phyloP scores from a whole-genome alignment of 768 basidiomycete genomes.

The Trametes coccinea region DNA sequence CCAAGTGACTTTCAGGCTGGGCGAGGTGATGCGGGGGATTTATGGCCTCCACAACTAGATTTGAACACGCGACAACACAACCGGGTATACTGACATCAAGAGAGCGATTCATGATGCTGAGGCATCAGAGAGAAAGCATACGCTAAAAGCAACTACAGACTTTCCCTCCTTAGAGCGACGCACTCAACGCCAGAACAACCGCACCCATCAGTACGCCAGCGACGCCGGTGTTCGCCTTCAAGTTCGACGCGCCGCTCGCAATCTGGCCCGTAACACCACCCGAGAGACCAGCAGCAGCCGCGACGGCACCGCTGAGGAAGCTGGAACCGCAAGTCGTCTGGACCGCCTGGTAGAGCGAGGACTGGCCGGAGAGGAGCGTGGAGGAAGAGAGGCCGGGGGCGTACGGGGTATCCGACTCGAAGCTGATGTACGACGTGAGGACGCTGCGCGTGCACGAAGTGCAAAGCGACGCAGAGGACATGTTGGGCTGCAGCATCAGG shows the following conservation, averaged over 20 bases:
- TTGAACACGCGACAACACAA: conserved; percentile 18
- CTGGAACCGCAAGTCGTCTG: conserved; percentile 61
- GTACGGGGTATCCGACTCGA: conserved; percentile 71
- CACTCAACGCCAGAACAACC: conserved; percentile 35
- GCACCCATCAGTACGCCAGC: conserved; percentile 37
- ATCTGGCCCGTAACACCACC: conserved; percentile 34
- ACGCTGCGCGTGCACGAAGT: conserved; percentile 77
- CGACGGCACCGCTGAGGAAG: conserved; percentile 69
- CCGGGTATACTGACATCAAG: conserved; percentile 20
- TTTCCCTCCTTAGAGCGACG: conserved; percentile 27
- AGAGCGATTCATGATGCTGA: conserved; percentile 16
- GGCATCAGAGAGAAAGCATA: conserved; percentile 18
- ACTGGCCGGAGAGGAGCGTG: conserved; percentile 65
- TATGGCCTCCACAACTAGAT: neutral
- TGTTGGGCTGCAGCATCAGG: conserved; percentile 67
- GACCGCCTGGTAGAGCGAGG: conserved; percentile 63
- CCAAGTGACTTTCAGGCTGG: neutral
- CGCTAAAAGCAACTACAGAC: conserved; percentile 13
- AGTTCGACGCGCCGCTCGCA: conserved; percentile 32
- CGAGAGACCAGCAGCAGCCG: conserved; percentile 65
- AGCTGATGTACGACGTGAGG: conserved; percentile 74
- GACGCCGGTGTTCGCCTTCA: conserved; percentile 31
- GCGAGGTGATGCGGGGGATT: neutral
- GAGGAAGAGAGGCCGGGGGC: conserved; percentile 70
- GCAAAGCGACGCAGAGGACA: conserved; percentile 63